Percentiles rank a stretch among this genome's conserved stretches.
Conservation (phyloP, 768 basidiomycete species). For the Lactarius hatsudake region DNA sequence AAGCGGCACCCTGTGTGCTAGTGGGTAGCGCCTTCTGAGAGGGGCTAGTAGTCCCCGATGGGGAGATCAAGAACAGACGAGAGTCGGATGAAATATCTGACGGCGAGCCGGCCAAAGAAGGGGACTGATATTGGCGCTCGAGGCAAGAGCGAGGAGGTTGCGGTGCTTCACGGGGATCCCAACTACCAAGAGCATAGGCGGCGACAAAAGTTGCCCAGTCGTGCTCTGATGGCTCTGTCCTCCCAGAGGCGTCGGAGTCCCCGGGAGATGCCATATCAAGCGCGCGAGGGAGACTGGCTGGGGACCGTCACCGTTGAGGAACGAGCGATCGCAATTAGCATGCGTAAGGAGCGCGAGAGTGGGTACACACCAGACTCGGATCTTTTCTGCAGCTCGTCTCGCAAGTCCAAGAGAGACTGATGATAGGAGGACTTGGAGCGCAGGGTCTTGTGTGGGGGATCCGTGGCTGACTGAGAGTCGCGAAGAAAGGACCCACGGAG, state of each 20-base stretch:
- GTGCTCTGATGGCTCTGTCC: constrained; percentile 34
- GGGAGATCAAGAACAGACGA: constrained; percentile 8
- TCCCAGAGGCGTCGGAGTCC: constrained; percentile 24
- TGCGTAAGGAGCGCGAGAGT: background rate
- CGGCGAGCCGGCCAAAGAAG: background rate
- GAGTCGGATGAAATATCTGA: background rate
- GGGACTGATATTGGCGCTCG: constrained; percentile 18
- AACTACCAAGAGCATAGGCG: constrained; percentile 74
- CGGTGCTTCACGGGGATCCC: constrained; percentile 75
- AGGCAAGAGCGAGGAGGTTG: constrained; percentile 47
- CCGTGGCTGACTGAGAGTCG: constrained; percentile 15
- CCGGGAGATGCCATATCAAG: constrained; percentile 32
- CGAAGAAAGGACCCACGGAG: constrained; percentile 7
- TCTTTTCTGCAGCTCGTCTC: constrained; percentile 20
- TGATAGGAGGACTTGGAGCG: constrained; percentile 22
- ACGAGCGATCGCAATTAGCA: background rate
- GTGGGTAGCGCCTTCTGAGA: background rate
- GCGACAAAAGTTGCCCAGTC: constrained; percentile 77
- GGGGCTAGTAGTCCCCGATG: background rate
- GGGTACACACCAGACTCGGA: constrained; percentile 24
- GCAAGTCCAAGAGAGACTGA: constrained; percentile 24
- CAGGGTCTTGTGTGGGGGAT: constrained; percentile 12
- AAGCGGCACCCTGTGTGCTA: background rate
- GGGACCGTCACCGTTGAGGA: background rate
- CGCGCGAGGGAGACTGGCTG: constrained; percentile 22